phyloP scores from a whole-genome alignment of 768 basidiomycete species.

The Nidularia pulvinata region DNA sequence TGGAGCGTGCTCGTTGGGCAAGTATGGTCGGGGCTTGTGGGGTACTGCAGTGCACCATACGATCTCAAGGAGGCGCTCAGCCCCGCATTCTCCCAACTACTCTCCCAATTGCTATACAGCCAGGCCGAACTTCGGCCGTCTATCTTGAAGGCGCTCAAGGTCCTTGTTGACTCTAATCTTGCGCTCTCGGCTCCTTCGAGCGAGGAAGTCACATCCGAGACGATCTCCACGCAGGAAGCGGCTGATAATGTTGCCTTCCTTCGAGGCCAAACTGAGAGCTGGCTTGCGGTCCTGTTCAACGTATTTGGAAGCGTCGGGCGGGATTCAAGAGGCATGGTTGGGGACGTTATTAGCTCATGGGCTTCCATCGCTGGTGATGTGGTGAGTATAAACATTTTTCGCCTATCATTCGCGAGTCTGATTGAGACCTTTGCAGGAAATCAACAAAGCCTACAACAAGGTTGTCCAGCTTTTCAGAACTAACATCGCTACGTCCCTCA shows the following conservation, averaged over 20 bases:
- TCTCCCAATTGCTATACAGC: slow-evolving; percentile 91
- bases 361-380: slow-evolving; percentile 72
- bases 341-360: slow-evolving; percentile 91
- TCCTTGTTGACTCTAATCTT: slow-evolving; percentile 80
- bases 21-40: slow-evolving; percentile 89
- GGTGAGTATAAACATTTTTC: slow-evolving; percentile 28
- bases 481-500: slow-evolving; percentile 46
- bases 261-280: slow-evolving; percentile 81
- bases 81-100: slow-evolving; percentile 79
- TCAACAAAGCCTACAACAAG: slow-evolving; percentile 80
- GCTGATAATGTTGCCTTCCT: slow-evolving; percentile 70
- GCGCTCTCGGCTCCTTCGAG: slow-evolving; percentile 40
- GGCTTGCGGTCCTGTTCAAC: slow-evolving; percentile 96
- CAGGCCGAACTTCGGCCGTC: slow-evolving; percentile 84
- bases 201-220: slow-evolving; percentile 22
- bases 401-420: slow-evolving; percentile 5
- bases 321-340: slow-evolving; percentile 75
- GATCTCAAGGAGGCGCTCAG: slow-evolving; percentile 79
- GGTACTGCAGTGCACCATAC: slow-evolving; percentile 84
- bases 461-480: slow-evolving; percentile 71
- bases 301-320: slow-evolving; percentile 87
- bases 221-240: slow-evolving; percentile 60
- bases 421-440: slow-evolving; percentile 43
- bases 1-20: slow-evolving; percentile 95
- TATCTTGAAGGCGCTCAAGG: slow-evolving; percentile 79